Base-by-base conservation (phyloP, 1,139 yeast genomes). In the Saccharomyces pastorianus region DNA sequence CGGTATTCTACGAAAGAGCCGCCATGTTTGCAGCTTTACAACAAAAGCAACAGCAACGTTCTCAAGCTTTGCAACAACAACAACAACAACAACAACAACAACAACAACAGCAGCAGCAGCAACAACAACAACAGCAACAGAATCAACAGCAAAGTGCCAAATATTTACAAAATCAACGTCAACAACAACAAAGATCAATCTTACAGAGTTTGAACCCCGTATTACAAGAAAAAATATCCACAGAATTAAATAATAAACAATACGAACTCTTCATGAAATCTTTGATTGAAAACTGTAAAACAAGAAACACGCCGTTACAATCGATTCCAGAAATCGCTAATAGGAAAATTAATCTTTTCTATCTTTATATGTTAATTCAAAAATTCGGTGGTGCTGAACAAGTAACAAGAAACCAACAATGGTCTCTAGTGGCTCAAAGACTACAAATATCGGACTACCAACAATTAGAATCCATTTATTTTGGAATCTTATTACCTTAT, bases 341-440 rank as follows among this genome's bases (percentile, higher is more conserved):
- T 48, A 81, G 80, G 60, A 78, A 80, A 54, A 77, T 89, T 42
- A 88, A 87, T 65, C 72, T 89, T 51, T 86, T 87, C 64, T 75
- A 82, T 56, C 72, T 88, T 34, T 88, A 86, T 64, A 78, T 85
- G 48, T 71, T 85, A 57, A 85, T 88, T 28, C 86, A 85, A 54
- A 82, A 80, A 64, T 68, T 83, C 47, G 96, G 96, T 7, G 96
- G 96, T 0, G 81, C 82, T 70, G 70, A 82, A 58, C 71, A 79
- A 64, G 77, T 83, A 60, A 67, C 79, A 58, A 71, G 80, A 67
- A 72, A 74, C 31, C 78, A 78, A 51, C 77, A 75, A 55, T 80
- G 86, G 81, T 69, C 73, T 2, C 63, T 72, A 31, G 76, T 82
- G 47, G 83, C 83, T 0, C 71, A 72, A 47, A 74, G 77, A 55